These are phyloP conservation scores for Cronartium quercuum DNA, from an alignment of 1,284 basidiomycete genomes.

Conservation along the genomic window DNA sequence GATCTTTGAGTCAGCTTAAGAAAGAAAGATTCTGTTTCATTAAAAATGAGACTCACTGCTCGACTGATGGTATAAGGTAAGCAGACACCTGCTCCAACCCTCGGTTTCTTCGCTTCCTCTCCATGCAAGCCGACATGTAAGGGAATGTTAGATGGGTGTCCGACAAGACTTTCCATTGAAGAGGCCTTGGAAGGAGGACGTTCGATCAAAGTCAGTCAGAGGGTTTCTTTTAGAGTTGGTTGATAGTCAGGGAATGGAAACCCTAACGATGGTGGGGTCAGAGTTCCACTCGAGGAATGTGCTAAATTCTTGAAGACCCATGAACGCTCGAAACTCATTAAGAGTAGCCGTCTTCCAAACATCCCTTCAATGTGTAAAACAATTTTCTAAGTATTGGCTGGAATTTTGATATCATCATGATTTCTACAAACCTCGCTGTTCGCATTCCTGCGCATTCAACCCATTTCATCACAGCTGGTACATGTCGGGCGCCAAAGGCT, in stretches of 20 bases:
- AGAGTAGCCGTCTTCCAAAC: slow-evolving; percentile 34
- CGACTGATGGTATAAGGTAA: slow-evolving; percentile 26
- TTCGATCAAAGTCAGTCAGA: neutral
- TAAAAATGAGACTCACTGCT: neutral
- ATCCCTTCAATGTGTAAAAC: neutral
- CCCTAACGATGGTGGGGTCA: slow-evolving; percentile 12
- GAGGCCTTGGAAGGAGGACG: neutral
- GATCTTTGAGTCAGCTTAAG: no score
- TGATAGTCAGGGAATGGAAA: neutral
- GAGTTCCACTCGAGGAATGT: slow-evolving; percentile 37
- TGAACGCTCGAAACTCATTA: slow-evolving; percentile 29
- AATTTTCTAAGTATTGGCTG: no score
- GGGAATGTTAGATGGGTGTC: slow-evolving; percentile 37
- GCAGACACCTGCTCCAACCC: slow-evolving; percentile 35
- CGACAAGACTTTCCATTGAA: slow-evolving; percentile 34
- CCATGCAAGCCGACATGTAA: slow-evolving; percentile 35
- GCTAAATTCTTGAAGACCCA: slow-evolving; percentile 28
- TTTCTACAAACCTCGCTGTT: slow-evolving; percentile 22
- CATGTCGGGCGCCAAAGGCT: slow-evolving; percentile 23
- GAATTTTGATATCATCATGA: neutral
- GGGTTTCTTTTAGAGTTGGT: neutral
- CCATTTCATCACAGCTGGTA: slow-evolving; percentile 27
- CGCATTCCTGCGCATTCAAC: slow-evolving; percentile 39
- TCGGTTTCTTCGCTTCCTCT: slow-evolving; percentile 26
- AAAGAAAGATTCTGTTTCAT: no score